Percentiles rank a stretch among this genome's conserved stretches.
These are phyloP conservation scores for Biscogniauxia marginata DNA, from an alignment of 2,329 filamentous ascomycete genomes.

Conservation along the genomic window DNA sequence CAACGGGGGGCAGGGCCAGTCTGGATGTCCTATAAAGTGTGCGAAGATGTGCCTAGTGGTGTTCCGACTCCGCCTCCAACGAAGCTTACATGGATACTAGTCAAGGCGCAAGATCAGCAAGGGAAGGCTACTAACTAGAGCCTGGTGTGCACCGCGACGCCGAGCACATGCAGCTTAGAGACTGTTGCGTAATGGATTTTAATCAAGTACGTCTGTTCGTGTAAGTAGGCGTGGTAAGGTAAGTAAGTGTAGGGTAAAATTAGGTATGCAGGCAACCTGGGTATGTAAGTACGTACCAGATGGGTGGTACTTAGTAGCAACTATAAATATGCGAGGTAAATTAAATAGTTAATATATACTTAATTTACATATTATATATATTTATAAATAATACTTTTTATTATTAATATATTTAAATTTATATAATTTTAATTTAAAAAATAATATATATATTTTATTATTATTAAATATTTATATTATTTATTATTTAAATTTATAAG, in stretches of 20 bases:
- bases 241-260: too few species aligned
- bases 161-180: neutral
- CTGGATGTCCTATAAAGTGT: neutral
- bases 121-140: neutral
- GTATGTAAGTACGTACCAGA: neutral
- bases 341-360: too few species aligned
- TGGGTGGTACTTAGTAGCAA: too few species aligned
- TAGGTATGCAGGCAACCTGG: too few species aligned
- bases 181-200: neutral
- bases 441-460: too few species aligned
- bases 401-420: too few species aligned
- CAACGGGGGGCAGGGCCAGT: neutral
- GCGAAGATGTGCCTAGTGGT: neutral
- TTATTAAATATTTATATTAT: too few species aligned
- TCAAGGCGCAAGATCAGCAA: neutral
- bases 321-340: too few species aligned
- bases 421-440: too few species aligned
- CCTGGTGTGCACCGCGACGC: neutral
- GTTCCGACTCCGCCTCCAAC: neutral
- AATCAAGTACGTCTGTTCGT: neutral
- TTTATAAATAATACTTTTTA: too few species aligned
- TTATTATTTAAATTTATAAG: neutral
- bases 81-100: neutral
- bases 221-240: neutral
- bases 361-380: too few species aligned